These are phyloP conservation scores for Alternaria conjuncta DNA, from an alignment of 2,329 filamentous ascomycete species.

Conservation along the genomic window DNA sequence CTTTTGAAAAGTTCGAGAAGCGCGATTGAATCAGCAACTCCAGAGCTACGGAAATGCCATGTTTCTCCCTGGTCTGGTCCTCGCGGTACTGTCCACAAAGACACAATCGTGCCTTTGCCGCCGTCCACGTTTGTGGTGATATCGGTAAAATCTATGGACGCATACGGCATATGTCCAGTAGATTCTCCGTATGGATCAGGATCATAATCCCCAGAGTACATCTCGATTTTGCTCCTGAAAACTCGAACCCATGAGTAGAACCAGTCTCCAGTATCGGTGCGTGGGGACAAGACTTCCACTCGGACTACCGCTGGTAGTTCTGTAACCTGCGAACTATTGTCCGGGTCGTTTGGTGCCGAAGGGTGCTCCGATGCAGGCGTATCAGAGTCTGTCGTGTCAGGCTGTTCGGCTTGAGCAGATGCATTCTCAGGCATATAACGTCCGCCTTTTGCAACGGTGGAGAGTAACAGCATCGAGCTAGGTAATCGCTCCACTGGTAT, in stretches of 20 bases:
- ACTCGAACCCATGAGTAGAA: neutral
- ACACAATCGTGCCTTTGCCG: neutral
- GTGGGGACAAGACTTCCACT: constrained; percentile 15
- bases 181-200: neutral
- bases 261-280: neutral
- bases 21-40: neutral
- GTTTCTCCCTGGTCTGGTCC: neutral
- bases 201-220: neutral
- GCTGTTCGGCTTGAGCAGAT: constrained; percentile 14
- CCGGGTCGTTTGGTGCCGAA: neutral
- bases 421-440: constrained; percentile 16
- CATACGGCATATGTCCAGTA: neutral
- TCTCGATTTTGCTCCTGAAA: neutral
- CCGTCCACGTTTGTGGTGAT: neutral
- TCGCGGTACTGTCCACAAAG: neutral
- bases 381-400: neutral
- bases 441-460: constrained; percentile 21
- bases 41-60: constrained; percentile 4
- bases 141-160: neutral
- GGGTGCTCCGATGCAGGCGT: fast-evolving
- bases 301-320: constrained; percentile 6
- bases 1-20: constrained; percentile 11
- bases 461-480: constrained; percentile 24
- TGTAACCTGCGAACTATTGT: neutral
- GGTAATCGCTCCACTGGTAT: constrained; percentile 27